phyloP scores from a whole-genome alignment of 2,329 filamentous ascomycete genomes.

The Fusarium mundagurra region DNA sequence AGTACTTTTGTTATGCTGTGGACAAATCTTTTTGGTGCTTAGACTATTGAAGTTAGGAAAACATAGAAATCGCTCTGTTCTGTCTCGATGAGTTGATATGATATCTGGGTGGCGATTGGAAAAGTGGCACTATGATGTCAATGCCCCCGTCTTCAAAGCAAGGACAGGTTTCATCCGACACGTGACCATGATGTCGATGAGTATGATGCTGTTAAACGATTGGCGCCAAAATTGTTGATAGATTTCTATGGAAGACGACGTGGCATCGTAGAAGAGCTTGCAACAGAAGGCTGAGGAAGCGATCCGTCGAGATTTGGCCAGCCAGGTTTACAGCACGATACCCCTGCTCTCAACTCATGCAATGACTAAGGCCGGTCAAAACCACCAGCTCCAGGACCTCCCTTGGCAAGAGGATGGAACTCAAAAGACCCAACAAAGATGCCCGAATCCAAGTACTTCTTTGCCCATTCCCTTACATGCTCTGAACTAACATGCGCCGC shows the following conservation, averaged over 20 bases:
- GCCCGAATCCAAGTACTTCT: slow-evolving; percentile 8
- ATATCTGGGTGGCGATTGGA: not conserved
- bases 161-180: not conserved
- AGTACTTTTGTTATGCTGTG: not conserved
- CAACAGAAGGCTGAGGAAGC: not conserved
- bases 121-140: slow-evolving; percentile 5
- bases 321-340: no score
- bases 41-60: not conserved
- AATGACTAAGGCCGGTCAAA: slow-evolving; percentile 5
- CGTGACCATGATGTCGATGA: not conserved
- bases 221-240: not conserved
- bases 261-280: not conserved
- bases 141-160: not conserved
- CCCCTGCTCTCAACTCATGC: not conserved
- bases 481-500: not conserved
- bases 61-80: not conserved
- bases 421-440: slow-evolving; percentile 10
- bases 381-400: slow-evolving; percentile 1
- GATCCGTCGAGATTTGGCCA: not conserved
- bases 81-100: not conserved
- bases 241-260: not conserved
- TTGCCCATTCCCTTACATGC: slow-evolving; percentile 11
- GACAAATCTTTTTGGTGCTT: accelerated
- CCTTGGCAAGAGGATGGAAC: slow-evolving; percentile 4
- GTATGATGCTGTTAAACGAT: not conserved